phyloP scores from a whole-genome alignment of 2,329 filamentous ascomycete genomes.

The Colletotrichum spaethianum region DNA sequence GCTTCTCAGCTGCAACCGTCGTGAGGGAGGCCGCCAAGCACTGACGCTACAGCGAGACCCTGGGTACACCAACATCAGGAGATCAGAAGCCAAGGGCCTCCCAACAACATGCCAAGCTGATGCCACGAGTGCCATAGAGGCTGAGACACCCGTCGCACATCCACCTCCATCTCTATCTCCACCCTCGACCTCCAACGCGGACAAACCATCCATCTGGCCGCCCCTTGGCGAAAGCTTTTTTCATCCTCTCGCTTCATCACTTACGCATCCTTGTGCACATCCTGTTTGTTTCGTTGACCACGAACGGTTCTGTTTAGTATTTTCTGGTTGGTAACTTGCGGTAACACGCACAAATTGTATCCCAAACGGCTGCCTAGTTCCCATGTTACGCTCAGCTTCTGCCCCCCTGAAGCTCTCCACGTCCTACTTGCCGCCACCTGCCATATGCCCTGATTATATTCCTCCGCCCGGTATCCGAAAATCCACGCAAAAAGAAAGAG shows the following conservation, averaged over 20 bases:
- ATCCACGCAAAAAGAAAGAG: too few relatives aligned
- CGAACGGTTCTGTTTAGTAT: not conserved
- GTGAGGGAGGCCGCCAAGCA: slow-evolving; percentile 30
- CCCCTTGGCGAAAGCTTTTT: slow-evolving; percentile 41
- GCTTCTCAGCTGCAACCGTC: not conserved
- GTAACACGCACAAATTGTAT: not conserved
- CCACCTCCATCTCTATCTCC: not conserved
- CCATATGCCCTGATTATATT: not conserved
- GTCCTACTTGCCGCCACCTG: not conserved
- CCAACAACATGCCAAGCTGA: slow-evolving; percentile 17
- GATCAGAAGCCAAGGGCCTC: slow-evolving; percentile 7
- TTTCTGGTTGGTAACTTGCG: not conserved
- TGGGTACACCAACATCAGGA: not conserved
- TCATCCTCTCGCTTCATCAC: not conserved
- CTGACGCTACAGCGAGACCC: slow-evolving; percentile 8
- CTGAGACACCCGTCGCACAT: slow-evolving; percentile 19
- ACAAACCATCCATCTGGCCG: slow-evolving; percentile 11
- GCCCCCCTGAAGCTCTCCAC: not conserved
- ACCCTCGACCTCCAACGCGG: not conserved
- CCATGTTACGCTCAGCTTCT: not conserved
- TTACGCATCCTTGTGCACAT: slow-evolving; percentile 7
- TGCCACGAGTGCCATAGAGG: slow-evolving; percentile 14
- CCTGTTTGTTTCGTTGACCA: not conserved
- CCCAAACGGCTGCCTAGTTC: not conserved
- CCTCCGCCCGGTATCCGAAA: not conserved